Conservation (phyloP, 345 rosid genomes). For the Bruguiera sexangula region DNA sequence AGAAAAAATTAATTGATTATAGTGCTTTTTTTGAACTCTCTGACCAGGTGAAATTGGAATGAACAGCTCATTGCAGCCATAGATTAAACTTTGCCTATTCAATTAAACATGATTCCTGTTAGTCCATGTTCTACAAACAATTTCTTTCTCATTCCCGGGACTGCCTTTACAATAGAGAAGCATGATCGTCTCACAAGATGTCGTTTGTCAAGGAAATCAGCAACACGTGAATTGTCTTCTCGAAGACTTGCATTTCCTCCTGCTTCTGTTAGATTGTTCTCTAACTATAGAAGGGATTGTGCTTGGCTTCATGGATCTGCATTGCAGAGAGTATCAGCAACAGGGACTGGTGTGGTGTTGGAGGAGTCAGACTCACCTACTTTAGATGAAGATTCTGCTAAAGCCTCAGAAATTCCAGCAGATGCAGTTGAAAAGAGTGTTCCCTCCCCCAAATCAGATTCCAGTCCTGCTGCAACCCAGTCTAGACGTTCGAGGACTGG, state of each 20-base stretch:
- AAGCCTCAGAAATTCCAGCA: conserved; percentile 32
- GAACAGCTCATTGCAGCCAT: conserved; percentile 24
- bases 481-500: conserved; percentile 44
- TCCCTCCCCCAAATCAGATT: conserved; percentile 31
- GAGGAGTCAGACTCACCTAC: conserved; percentile 58
- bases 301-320: conserved; percentile 36
- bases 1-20: conserved; percentile 6
- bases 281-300: conserved; percentile 36
- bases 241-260: conserved; percentile 45
- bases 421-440: conserved; percentile 34
- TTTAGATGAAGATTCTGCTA: conserved; percentile 36
- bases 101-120: conserved; percentile 53
- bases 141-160: conserved; percentile 54
- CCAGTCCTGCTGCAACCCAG: conserved; percentile 35
- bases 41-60: conserved; percentile 38
- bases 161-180: conserved; percentile 42
- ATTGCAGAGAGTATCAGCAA: conserved; percentile 37
- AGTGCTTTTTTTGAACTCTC: neutral
- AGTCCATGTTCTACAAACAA: conserved; percentile 58
- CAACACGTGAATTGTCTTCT: conserved; percentile 24
- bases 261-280: conserved; percentile 48
- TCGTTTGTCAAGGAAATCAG: conserved; percentile 44
- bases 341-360: conserved; percentile 58
- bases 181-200: conserved; percentile 40
- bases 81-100: conserved; percentile 13